A percentile compares a stretch with the other conserved stretches of the same genome.
Evolutionary conservation across 768 basidiomycete genomes (phyloP).

Genomic region (Leccinum rimulosum): DNA sequence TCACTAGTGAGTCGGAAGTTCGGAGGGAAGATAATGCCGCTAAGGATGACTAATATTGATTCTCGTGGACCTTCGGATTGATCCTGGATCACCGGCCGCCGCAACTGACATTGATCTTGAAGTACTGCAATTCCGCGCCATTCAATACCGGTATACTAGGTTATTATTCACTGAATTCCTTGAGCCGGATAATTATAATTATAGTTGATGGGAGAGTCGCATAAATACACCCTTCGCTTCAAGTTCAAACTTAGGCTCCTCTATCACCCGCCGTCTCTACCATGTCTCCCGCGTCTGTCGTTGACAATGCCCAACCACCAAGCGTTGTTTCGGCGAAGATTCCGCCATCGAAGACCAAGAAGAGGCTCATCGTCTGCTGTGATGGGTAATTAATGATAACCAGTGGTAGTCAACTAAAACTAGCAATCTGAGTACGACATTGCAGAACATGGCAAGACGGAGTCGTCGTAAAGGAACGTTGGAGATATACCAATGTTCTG

Average conservation of each 20-base stretch:
- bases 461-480: conserved; percentile 39
- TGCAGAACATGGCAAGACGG: conserved; percentile 75
- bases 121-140: not conserved
- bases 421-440: conserved; percentile 1
- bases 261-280: not conserved
- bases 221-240: conserved; percentile 24
- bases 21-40: not conserved
- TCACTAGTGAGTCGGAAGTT: not conserved
- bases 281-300: conserved; percentile 14
- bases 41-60: not conserved
- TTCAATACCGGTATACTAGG: not conserved
- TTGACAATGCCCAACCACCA: conserved; percentile 1
- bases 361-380: conserved; percentile 71
- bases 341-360: conserved; percentile 30
- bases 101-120: not conserved
- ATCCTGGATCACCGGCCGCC: not conserved
- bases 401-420: not conserved
- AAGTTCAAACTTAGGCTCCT: too few species aligned
- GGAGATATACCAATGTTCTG: conserved; percentile 55
- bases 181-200: not conserved
- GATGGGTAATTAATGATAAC: conserved; percentile 53
- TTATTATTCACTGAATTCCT: not conserved
- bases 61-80: not conserved
- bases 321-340: not conserved
- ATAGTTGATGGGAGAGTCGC: not conserved